phyloP scores from a whole-genome alignment of 139 green algal species.

The Volvox reticuliferus region DNA sequence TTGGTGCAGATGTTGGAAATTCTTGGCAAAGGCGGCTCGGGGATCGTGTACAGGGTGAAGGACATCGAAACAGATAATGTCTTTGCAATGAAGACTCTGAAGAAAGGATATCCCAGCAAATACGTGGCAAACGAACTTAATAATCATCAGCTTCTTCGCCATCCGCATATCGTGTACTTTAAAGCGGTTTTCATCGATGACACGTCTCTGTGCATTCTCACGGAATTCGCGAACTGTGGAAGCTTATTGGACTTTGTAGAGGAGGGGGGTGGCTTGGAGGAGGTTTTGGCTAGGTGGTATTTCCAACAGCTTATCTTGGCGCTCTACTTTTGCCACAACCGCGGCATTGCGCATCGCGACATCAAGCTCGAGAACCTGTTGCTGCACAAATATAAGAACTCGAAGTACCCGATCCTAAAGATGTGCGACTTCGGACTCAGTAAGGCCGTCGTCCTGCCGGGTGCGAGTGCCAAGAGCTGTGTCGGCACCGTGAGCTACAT shows the following conservation, averaged over 20 bases:
- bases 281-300: constrained; percentile 91
- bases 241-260: constrained; percentile 94
- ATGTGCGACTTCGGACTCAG: constrained; percentile 95
- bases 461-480: constrained; percentile 67
- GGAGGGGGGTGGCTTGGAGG: constrained; percentile 81
- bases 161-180: constrained; percentile 97
- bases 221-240: constrained; percentile 93
- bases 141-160: constrained; percentile 93
- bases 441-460: constrained; percentile 81
- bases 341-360: constrained; percentile 87
- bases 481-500: constrained; percentile 97
- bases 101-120: constrained; percentile 56
- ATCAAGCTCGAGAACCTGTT: constrained; percentile 99
- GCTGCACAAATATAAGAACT: constrained; percentile 84
- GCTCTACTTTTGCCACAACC: constrained; percentile 88
- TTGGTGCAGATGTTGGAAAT: too few relatives aligned
- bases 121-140: constrained; percentile 86
- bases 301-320: constrained; percentile 94
- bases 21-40: too few relatives aligned
- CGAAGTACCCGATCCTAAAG: constrained; percentile 90
- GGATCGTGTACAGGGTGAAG: constrained; percentile 60
- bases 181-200: constrained; percentile 87
- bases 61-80: constrained; percentile 74
- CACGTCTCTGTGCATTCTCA: constrained; percentile 71
- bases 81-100: constrained; percentile 58